Evolutionary conservation across 2,329 filamentous ascomycete species (phyloP).

Genomic region (Colletotrichum musicola): DNA sequence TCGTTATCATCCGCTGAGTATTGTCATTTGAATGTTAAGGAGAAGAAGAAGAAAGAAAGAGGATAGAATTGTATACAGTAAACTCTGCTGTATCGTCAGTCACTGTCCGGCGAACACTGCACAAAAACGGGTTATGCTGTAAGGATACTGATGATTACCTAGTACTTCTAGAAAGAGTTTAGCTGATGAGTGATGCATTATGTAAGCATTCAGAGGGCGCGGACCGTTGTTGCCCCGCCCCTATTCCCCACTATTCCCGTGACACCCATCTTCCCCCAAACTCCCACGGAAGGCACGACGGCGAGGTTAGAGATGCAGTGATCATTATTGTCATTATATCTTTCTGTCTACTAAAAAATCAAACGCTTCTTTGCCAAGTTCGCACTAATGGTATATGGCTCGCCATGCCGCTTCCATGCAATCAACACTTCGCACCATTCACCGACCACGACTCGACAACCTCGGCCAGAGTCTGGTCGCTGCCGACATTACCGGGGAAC

Average conservation of each 20-base stretch:
- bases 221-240: no score
- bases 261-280: neutral
- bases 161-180: no score
- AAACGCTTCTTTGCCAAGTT: neutral
- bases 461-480: conserved; percentile 59
- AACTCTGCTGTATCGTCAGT: no score
- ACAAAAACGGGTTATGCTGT: no score
- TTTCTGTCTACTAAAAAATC: neutral
- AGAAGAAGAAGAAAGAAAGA: no score
- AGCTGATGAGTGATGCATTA: neutral
- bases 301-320: neutral
- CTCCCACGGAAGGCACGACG: neutral
- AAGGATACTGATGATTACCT: no score
- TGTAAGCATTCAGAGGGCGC: neutral
- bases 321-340: conserved; percentile 1
- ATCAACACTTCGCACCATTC: conserved; percentile 14
- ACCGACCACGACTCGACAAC: conserved; percentile 50
- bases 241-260: neutral
- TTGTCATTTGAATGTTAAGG: no score
- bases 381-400: conserved; percentile 14
- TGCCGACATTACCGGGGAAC: conserved; percentile 70
- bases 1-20: no score
- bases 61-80: no score
- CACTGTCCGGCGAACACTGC: no score
- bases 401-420: conserved; percentile 19